Percentiles rank a stretch among this genome's conserved stretches.
phyloP scores from a whole-genome alignment of 192 early-diverging fungal genomes.

The Lobosporangium transversale region DNA sequence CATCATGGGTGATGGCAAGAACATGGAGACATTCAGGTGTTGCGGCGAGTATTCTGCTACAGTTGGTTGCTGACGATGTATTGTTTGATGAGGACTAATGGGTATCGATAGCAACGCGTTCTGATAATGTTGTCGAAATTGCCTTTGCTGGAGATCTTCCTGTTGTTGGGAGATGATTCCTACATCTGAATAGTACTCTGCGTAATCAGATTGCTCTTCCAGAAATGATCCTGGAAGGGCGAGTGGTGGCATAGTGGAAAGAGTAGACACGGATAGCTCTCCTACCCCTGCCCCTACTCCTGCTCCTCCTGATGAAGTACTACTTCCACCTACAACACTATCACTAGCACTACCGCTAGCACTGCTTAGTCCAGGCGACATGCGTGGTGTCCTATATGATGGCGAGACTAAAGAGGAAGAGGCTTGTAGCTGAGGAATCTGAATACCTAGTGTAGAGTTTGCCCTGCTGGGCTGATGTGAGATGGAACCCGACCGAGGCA shows the following conservation, averaged over 20 bases:
- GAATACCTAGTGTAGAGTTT: too few species aligned
- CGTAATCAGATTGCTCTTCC: constrained; percentile 40
- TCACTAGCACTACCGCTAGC: constrained; percentile 1
- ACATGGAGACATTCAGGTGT: neutral
- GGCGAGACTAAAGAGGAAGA: neutral
- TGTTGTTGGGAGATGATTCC: constrained; percentile 7
- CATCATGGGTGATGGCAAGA: constrained; percentile 33
- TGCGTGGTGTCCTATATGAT: constrained; percentile 32
- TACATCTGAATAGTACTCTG: constrained; percentile 51
- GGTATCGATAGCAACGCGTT: neutral
- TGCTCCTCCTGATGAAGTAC: too few species aligned
- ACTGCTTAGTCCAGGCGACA: constrained; percentile 34
- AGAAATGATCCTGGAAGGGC: constrained; percentile 31
- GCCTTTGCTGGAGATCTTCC: constrained; percentile 4
- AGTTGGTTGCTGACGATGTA: neutral
- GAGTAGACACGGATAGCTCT: too few species aligned
- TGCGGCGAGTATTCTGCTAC: neutral
- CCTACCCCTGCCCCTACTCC: too few species aligned
- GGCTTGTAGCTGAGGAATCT: constrained; percentile 8
- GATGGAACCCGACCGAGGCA: constrained; percentile 29
- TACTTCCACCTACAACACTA: too few species aligned
- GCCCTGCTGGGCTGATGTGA: constrained; percentile 16
- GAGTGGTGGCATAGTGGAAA: constrained; percentile 31
- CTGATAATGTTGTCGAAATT: neutral
- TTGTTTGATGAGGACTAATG: neutral